Evolutionary conservation across 1,139 yeast genomes (phyloP).

Genomic region (Pichia sp.): DNA sequence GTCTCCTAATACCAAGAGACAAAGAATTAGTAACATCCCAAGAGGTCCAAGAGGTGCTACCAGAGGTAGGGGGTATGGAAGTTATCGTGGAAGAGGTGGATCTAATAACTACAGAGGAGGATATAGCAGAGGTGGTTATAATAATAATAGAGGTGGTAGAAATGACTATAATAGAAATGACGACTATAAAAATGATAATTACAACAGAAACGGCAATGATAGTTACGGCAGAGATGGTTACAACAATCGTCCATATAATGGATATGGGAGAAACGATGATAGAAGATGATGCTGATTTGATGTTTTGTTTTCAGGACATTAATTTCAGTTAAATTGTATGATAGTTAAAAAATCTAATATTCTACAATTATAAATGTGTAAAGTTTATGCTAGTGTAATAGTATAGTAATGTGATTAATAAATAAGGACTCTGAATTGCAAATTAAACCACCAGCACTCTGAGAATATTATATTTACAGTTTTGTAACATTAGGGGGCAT

Average conservation of each 20-base stretch:
- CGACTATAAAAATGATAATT: too few relatives aligned
- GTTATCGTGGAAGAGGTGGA: slow-evolving; percentile 1
- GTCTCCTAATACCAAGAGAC: not conserved
- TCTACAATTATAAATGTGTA: too few relatives aligned
- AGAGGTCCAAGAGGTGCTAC: slow-evolving; percentile 17
- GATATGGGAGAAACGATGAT: not conserved
- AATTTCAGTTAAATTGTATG: too few relatives aligned
- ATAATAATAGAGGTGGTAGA: too few relatives aligned
- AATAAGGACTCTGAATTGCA: not conserved
- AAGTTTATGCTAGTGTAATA: too few relatives aligned
- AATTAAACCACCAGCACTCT: too few relatives aligned
- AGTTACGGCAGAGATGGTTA: not conserved
- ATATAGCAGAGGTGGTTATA: too few relatives aligned
- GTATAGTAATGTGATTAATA: not conserved
- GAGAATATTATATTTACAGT: too few relatives aligned
- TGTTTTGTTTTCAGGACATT: too few relatives aligned
- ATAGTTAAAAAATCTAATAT: not conserved
- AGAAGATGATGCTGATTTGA: not conserved
- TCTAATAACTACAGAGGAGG: not conserved
- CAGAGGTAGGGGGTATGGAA: slow-evolving; percentile 6
- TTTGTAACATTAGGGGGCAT: not conserved
- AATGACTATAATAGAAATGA: too few relatives aligned
- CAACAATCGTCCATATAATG: not conserved
- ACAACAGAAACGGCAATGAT: not conserved
- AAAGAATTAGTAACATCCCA: slow-evolving; percentile 6